Conservation (phyloP, 768 basidiomycete species). For the Jaapia argillacea region DNA sequence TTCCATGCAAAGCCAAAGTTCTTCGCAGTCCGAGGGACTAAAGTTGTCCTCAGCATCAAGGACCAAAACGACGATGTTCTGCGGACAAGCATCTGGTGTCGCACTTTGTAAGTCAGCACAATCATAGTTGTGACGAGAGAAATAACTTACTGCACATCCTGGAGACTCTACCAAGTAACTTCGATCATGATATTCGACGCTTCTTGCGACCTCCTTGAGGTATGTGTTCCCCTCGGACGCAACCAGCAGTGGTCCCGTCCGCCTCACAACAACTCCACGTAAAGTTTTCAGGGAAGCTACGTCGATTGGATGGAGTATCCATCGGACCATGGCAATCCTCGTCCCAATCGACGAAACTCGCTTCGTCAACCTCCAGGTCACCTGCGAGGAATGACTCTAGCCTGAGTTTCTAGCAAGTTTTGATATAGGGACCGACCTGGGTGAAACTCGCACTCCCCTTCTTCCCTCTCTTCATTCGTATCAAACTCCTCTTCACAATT, state of each 20-base stretch:
- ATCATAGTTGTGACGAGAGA: too few relatives aligned
- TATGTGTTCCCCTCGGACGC: conserved; percentile 18
- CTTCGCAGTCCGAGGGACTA: too few relatives aligned
- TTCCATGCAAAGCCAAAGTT: too few relatives aligned
- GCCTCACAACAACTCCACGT: conserved; percentile 41
- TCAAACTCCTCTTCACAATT: conserved; percentile 42
- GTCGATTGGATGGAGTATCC: conserved; percentile 29
- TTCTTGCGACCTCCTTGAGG: too few relatives aligned
- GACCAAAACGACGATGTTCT: background rate
- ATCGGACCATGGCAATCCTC: conserved; percentile 36
- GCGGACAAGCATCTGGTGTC: too few relatives aligned
- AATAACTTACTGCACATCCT: too few relatives aligned
- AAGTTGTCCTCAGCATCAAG: background rate
- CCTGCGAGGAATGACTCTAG: conserved; percentile 19
- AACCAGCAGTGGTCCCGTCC: conserved; percentile 25
- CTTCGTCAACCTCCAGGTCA: conserved; percentile 29
- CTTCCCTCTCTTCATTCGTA: conserved; percentile 22
- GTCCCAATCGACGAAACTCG: conserved; percentile 35
- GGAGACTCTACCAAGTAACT: too few relatives aligned
- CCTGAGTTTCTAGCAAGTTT: background rate
- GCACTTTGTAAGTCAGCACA: too few relatives aligned
- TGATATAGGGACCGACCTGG: conserved; percentile 27
- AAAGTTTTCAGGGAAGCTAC: conserved; percentile 36
- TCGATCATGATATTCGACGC: too few relatives aligned
- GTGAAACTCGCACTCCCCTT: conserved; percentile 39